A percentile compares a stretch with the other conserved stretches of the same genome.
Evolutionary conservation across 257 asterid genomes (phyloP).

Genomic region (Fraxinus quadrangulata): DNA sequence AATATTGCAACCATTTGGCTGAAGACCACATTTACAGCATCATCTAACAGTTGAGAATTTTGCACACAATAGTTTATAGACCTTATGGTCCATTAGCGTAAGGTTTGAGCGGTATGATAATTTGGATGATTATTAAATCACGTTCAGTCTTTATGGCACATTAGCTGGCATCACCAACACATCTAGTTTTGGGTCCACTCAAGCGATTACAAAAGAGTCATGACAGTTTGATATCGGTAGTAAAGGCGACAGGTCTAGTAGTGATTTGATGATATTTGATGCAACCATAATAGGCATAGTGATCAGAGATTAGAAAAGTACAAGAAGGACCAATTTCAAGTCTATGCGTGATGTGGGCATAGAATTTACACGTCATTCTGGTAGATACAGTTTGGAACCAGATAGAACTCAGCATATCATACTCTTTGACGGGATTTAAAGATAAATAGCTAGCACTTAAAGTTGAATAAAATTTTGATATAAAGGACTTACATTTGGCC

Average conservation of each 20-base stretch:
- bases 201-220: not conserved
- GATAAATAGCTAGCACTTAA: slow-evolving; percentile 12
- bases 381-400: not conserved
- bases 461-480: not conserved
- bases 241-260: not conserved
- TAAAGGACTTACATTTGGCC: slow-evolving; percentile 78
- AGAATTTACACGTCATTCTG: slow-evolving; percentile 8
- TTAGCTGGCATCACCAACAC: not conserved
- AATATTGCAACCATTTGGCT: not conserved
- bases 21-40: not conserved
- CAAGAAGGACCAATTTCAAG: slow-evolving; percentile 12
- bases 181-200: not conserved
- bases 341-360: not conserved
- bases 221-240: not conserved
- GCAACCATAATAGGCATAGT: not conserved
- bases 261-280: not conserved
- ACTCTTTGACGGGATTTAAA: not conserved
- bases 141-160: not conserved
- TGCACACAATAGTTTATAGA: not conserved
- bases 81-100: too few relatives aligned
- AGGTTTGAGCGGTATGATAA: not conserved
- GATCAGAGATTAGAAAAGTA: slow-evolving; percentile 12
- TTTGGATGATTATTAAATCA: not conserved
- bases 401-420: not conserved
- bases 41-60: not conserved